Evolutionary conservation across 345 rosid species (phyloP).

Genomic region (Brassica nigra): DNA sequence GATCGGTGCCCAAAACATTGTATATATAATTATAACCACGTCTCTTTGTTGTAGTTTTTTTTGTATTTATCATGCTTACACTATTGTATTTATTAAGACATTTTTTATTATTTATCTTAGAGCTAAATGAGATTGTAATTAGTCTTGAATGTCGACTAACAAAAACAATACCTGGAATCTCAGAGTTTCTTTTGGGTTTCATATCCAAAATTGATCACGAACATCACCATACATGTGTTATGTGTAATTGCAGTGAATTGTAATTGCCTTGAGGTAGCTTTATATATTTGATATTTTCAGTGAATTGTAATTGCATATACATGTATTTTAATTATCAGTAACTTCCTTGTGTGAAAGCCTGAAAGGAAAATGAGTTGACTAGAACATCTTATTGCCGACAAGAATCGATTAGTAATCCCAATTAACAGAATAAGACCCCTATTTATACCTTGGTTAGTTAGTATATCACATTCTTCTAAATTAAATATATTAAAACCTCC

Average conservation of each 20-base stretch:
- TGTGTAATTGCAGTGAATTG: too few species aligned
- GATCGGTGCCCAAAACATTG: constrained; percentile 10
- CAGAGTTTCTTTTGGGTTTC: constrained; percentile 1
- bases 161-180: neutral
- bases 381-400: constrained; percentile 29
- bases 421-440: constrained; percentile 33
- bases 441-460: constrained; percentile 32
- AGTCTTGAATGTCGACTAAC: neutral
- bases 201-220: neutral
- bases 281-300: too few species aligned
- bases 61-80: neutral
- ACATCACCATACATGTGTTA: neutral
- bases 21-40: neutral
- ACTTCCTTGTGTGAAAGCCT: neutral
- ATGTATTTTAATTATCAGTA: neutral
- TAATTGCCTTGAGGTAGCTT: too few species aligned
- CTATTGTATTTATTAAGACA: neutral
- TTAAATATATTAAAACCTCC: constrained; percentile 27
- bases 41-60: constrained; percentile 7
- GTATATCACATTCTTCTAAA: constrained; percentile 25
- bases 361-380: constrained; percentile 22
- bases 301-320: neutral
- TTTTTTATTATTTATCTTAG: neutral
- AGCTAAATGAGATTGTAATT: neutral
- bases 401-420: constrained; percentile 9